These are phyloP conservation scores for Fomitopsis schrenkii DNA, from an alignment of 1,284 basidiomycete genomes.

Conservation along the genomic window DNA sequence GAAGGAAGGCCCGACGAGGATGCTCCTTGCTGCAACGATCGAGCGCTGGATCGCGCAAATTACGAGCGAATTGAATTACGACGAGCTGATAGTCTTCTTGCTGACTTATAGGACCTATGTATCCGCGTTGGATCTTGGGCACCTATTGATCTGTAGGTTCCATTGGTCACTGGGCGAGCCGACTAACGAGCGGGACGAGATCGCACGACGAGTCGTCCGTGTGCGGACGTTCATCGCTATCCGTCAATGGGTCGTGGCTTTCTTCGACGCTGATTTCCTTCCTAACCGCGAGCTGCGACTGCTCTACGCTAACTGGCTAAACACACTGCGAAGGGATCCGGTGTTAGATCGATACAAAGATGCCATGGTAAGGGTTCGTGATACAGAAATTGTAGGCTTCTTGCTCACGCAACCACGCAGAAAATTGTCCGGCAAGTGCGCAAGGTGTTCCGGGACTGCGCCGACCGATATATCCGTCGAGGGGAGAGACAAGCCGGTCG, in stretches of 20 bases:
- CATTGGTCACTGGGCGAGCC: conserved; percentile 76
- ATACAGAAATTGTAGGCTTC: conserved; percentile 1
- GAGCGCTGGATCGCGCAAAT: conserved; percentile 89
- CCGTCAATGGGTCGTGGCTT: conserved; percentile 82
- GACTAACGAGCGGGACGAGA: conserved; percentile 52
- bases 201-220: conserved; percentile 69
- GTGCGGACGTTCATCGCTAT: conserved; percentile 86
- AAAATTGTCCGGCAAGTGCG: conserved; percentile 76
- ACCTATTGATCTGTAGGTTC: conserved; percentile 78
- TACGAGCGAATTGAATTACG: conserved; percentile 78
- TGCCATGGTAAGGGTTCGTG: conserved; percentile 52
- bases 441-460: conserved; percentile 78
- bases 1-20: conserved; percentile 35
- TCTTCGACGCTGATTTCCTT: conserved; percentile 83
- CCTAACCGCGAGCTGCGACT: conserved; percentile 74
- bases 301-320: conserved; percentile 74
- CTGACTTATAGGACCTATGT: conserved; percentile 84
- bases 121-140: conserved; percentile 68
- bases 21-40: conserved; percentile 81
- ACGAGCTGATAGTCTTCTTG: conserved; percentile 83
- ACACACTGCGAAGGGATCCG: conserved; percentile 66
- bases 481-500: neutral
- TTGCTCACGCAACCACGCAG: conserved; percentile 29
- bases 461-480: conserved; percentile 54
- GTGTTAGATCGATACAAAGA: conserved; percentile 61